Percentiles rank a stretch among this genome's conserved stretches.
These are phyloP conservation scores for Boletus sp. DNA, from an alignment of 768 basidiomycete species.

Conservation along the genomic window DNA sequence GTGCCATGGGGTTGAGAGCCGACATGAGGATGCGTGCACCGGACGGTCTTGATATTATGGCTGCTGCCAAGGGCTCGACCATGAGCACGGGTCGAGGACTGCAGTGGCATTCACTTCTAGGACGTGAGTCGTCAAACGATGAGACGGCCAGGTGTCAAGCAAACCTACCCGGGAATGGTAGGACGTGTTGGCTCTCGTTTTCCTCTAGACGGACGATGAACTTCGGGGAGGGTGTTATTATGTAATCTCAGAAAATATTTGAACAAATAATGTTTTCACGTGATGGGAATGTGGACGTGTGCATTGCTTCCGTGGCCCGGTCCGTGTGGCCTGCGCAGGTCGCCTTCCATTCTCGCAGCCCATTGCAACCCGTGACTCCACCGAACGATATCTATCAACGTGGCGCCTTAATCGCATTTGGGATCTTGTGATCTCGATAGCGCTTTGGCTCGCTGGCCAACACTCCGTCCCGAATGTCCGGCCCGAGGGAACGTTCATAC, in stretches of 20 bases:
- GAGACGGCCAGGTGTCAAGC: too few species aligned
- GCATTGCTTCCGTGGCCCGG: neutral
- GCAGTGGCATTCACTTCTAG: too few species aligned
- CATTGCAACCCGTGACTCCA: neutral
- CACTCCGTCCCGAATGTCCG: constrained; percentile 11
- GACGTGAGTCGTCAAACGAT: too few species aligned
- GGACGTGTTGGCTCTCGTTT: too few species aligned
- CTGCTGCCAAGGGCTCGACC: constrained; percentile 61
- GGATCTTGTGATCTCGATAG: constrained; percentile 16
- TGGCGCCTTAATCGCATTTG: too few species aligned
- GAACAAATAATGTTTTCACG: neutral
- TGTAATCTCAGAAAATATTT: constrained; percentile 13
- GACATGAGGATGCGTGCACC: constrained; percentile 27
- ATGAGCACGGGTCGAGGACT: too few species aligned
- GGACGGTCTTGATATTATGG: constrained; percentile 40
- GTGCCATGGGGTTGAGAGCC: constrained; percentile 29
- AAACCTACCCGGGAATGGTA: too few species aligned
- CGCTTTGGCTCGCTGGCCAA: constrained; percentile 8
- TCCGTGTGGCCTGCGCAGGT: too few species aligned
- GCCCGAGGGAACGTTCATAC: constrained; percentile 12
- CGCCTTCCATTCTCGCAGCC: constrained; percentile 1
- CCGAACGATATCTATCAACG: neutral
- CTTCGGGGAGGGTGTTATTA: constrained; percentile 14
- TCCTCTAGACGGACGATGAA: too few species aligned
- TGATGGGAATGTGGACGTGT: neutral